These are phyloP conservation scores for Discostella stelligeroides DNA, from an alignment of 108 stramenopile genomes.

Conservation along the genomic window DNA sequence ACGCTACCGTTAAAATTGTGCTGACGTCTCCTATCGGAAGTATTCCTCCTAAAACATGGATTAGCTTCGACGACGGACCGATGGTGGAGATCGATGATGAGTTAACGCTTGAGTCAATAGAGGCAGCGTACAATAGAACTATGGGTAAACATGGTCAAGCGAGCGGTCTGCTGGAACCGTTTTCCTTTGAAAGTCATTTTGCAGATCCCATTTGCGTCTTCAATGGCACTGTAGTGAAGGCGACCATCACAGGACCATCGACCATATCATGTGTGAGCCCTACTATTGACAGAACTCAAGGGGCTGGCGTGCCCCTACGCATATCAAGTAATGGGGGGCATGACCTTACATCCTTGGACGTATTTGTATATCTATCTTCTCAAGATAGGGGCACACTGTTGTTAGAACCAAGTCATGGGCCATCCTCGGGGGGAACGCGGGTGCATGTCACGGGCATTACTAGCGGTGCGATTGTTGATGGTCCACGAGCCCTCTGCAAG, in stretches of 20 bases:
- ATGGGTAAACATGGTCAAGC: background rate
- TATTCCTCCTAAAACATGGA: conserved; percentile 16
- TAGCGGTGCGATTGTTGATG: background rate
- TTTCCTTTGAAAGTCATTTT: conserved; percentile 23
- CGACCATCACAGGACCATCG: conserved; percentile 17
- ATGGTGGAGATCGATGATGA: conserved; percentile 19
- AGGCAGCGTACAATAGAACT: conserved; percentile 23
- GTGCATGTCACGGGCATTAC: conserved; percentile 35
- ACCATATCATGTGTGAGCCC: conserved; percentile 24
- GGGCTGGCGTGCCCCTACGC: conserved; percentile 19
- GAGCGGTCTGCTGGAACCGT: conserved; percentile 6
- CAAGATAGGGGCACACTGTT: conserved; percentile 16
- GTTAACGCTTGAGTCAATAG: conserved; percentile 11
- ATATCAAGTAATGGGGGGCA: conserved; percentile 30
- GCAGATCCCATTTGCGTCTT: conserved; percentile 34
- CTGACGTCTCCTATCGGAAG: background rate
- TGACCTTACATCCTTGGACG: conserved; percentile 11
- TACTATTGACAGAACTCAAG: conserved; percentile 2
- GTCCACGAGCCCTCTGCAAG: conserved; percentile 26
- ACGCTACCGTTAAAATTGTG: conserved; percentile 8
- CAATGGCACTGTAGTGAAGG: conserved; percentile 27
- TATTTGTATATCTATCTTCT: conserved; percentile 28
- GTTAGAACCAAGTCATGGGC: conserved; percentile 45
- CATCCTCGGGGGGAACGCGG: conserved; percentile 35
- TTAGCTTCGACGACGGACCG: conserved; percentile 27